These are phyloP conservation scores for Picea abies DNA, from an alignment of 83 land plant species.

Conservation along the genomic window DNA sequence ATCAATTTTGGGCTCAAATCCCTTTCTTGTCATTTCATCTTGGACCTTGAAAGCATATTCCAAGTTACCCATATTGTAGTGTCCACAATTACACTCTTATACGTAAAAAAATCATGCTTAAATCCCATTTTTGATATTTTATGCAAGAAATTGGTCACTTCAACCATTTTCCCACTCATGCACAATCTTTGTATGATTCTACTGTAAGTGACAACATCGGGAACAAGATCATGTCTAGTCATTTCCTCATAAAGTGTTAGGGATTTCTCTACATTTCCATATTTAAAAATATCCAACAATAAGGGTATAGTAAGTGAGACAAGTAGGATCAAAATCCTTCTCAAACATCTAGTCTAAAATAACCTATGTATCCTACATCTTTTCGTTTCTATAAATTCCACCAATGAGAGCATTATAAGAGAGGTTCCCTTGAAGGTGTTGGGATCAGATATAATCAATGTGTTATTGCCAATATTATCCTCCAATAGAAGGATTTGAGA, in stretches of 20 bases:
- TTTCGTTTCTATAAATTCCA: slow-evolving; percentile 39
- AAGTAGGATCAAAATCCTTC: slow-evolving; percentile 39
- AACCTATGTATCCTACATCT: slow-evolving; percentile 34
- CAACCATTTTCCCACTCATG: slow-evolving; percentile 16
- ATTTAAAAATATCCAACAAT: slow-evolving; percentile 34
- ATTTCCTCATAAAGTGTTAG: slow-evolving; percentile 35
- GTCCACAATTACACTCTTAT: slow-evolving; percentile 15
- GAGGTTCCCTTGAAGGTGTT: not conserved
- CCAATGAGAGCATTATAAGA: slow-evolving; percentile 55
- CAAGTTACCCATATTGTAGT: slow-evolving; percentile 6
- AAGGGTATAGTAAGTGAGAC: slow-evolving; percentile 39
- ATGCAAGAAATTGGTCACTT: not conserved
- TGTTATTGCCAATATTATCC: not conserved
- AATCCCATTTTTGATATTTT: slow-evolving; percentile 12
- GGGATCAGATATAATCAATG: not conserved
- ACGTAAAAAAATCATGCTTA: slow-evolving; percentile 6
- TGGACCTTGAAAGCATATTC: slow-evolving; percentile 19
- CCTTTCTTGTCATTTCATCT: slow-evolving; percentile 17
- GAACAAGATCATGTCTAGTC: slow-evolving; percentile 26
- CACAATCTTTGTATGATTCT: slow-evolving; percentile 43
- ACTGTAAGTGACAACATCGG: slow-evolving; percentile 39
- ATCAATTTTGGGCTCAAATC: slow-evolving; percentile 17
- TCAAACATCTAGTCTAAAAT: slow-evolving; percentile 33
- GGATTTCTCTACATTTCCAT: slow-evolving; percentile 32
- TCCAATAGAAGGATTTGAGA: not conserved